Evolutionary conservation across 1,284 basidiomycete genomes (phyloP).

Genomic region (Ceratobasidium sp.): DNA sequence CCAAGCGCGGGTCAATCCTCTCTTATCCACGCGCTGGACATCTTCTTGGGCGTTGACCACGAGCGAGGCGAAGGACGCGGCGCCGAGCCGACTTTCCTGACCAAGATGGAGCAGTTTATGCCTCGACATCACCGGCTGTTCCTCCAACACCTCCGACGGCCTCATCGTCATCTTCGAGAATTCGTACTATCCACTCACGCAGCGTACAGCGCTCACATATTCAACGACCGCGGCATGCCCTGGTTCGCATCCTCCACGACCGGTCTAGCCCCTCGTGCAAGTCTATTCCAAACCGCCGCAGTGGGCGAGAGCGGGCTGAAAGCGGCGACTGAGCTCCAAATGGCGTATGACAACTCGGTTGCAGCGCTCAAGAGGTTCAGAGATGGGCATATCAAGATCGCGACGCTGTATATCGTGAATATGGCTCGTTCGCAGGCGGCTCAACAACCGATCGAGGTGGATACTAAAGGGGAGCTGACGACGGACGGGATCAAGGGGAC

Average conservation of each 20-base stretch:
- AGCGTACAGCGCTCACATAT: conserved; percentile 18
- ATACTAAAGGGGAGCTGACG: conserved; percentile 54
- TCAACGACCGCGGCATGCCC: conserved; percentile 49
- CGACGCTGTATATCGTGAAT: conserved; percentile 85
- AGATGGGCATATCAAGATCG: conserved; percentile 90
- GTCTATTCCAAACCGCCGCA: conserved; percentile 47
- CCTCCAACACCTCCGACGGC: conserved; percentile 79
- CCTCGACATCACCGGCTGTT: conserved; percentile 91
- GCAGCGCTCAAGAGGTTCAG: conserved; percentile 83
- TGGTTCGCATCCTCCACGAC: conserved; percentile 58
- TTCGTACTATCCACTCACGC: conserved; percentile 59
- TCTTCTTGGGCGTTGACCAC: conserved; percentile 91
- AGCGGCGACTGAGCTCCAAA: conserved; percentile 46
- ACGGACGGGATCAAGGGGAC: conserved; percentile 79
- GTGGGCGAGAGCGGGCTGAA: conserved; percentile 51
- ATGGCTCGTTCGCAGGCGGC: conserved; percentile 63
- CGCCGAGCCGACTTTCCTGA: conserved; percentile 70
- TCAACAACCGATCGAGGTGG: conserved; percentile 51
- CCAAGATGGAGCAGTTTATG: conserved; percentile 91
- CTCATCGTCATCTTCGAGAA: conserved; percentile 70
- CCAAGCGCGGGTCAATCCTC: conserved; percentile 92
- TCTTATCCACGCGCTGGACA: conserved; percentile 75
- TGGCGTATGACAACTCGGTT: conserved; percentile 80
- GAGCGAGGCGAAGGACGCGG: conserved; percentile 52
- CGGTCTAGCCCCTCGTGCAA: conserved; percentile 32